Evolutionary conservation across 306 rosid genomes (phyloP), one percentile per base, ranked within the genome.

Genomic region (Aeschynomene evenia): DNA sequence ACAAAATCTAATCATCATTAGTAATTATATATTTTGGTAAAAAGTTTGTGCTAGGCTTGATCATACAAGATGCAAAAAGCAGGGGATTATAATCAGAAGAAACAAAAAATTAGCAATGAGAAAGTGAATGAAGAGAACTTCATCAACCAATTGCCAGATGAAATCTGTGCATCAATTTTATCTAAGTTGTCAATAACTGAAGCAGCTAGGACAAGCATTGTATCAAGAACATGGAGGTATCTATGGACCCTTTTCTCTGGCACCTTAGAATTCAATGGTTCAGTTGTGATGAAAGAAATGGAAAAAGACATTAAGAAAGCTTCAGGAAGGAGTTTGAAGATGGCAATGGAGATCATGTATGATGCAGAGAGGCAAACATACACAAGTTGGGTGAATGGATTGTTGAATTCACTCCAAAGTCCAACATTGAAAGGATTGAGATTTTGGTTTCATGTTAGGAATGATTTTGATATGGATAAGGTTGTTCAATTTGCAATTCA

Each of bases 61-160:
- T n/a, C 52, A 74, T 68, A 77, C 36, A 61, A 45, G 37, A 73
- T 68, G 72, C n/a, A 60, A 48, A 13, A 15, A 73, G 18, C 71
- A 65, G 23, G 40, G 16, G 70, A 75, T 50, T 2, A 4, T 66
- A 66, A 60, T 66, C 55, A 59, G 53, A 71, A 67, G 58, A 80
- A 68, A 61, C n/a, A 59, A 76, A 61, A 76, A 52, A 3, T 40
- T 14, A 45, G 53, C 33, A 23, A 52, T 24, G 70, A 54, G 14
- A 50, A 72, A 42, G 45, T 29, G n/a, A 50, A 16, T 21, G 74
- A 79, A 67, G 75, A 73, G 24, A 77, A 80, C 48, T 23, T 62
- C 9, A 81, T 81, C 33, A 66, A 72, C 48, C 85, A 71, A 52
- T 60, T 76, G 9, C 85, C 78, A 43, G 76, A 72, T n/a, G 85